phyloP scores from a whole-genome alignment of 2,329 filamentous ascomycete genomes.

The Xylariaceae sp. region DNA sequence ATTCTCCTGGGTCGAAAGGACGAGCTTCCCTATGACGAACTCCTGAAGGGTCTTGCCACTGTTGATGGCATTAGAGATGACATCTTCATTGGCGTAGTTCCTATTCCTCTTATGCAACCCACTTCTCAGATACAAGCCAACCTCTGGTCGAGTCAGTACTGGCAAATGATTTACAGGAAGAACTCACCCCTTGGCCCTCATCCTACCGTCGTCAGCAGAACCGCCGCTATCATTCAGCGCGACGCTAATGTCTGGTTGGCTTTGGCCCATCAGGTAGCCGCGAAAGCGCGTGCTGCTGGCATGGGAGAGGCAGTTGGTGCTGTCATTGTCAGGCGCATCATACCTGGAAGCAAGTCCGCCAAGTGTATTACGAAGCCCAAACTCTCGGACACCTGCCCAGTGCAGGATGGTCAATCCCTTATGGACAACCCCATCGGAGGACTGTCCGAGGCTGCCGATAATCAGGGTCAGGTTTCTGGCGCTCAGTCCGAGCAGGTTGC shows the following conservation, averaged over 20 bases:
- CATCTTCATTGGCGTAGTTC: slow-evolving; percentile 56
- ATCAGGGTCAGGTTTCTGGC: background rate
- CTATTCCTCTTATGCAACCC: slow-evolving; percentile 67
- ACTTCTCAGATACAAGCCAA: slow-evolving; percentile 70
- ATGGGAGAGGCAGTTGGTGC: slow-evolving; percentile 68
- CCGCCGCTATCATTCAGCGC: slow-evolving; percentile 61
- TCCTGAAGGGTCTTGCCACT: slow-evolving; percentile 43
- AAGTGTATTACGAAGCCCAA: slow-evolving; percentile 20
- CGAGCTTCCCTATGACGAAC: slow-evolving; percentile 48
- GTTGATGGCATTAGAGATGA: slow-evolving; percentile 49
- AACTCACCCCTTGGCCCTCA: slow-evolving; percentile 84
- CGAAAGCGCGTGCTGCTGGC: slow-evolving; percentile 50
- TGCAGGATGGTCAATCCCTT: slow-evolving; percentile 13
- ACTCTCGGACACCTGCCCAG: slow-evolving; percentile 23
- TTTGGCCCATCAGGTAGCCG: slow-evolving; percentile 59
- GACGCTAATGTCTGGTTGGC: slow-evolving; percentile 63
- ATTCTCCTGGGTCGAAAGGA: slow-evolving; percentile 50
- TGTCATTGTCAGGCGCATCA: slow-evolving; percentile 62
- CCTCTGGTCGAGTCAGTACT: slow-evolving; percentile 70
- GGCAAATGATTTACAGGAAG: slow-evolving; percentile 81
- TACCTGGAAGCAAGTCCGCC: slow-evolving; percentile 24
- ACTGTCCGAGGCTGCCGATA: slow-evolving; percentile 1
- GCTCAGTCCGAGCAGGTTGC: background rate
- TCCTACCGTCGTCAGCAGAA: slow-evolving; percentile 65
- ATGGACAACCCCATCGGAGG: slow-evolving; percentile 6